Base-by-base conservation (phyloP, 257 asterid genomes). In the Nicotiana undulata region DNA sequence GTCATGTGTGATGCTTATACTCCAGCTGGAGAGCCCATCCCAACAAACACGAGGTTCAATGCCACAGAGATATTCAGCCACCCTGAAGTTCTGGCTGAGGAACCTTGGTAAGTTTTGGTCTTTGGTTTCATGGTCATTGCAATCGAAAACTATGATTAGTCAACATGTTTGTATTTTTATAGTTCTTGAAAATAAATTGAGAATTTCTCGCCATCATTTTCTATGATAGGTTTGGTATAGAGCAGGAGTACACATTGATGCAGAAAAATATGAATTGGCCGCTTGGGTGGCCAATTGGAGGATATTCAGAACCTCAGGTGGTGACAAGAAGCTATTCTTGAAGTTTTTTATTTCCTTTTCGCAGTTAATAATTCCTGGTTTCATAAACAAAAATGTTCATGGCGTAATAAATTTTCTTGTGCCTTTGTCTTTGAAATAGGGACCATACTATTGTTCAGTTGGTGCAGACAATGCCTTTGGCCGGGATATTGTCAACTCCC, bases 201-300 rank as follows among this genome's bases (percentile, higher is more conserved):
- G 52, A 46, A 46, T 46, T 46, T 46, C 13, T 46, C 29, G 2
- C 13, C 1, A 46, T 46, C 52, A 46, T 46, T 46, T 46, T 46
- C 3, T 9, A 77, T 66, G 3, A 2, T 77, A 94, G 98, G 98
- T 94, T 49, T 65, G 97, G 97, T 16, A 93, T 94, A 67, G 98
- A 94, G 87, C 97, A 94, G 86, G 97, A 94, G 80, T 90, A 92
- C 91, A 92, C 97, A 81, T 90, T 94, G 80, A 90, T 94, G 76
- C 98, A 92, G 84, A 83, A 67, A 60, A 84, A 90, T 11, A 93
- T 90, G 55, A 92, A 91, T 5, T 94, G 98, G 98, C 97, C n/a
- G n/a, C n/a, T n/a, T n/a, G n/a, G n/a, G n/a, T 94, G 97, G 98
- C 98, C 98, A 18, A 89, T 86, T 70, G 98, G 98, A 88, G 97